phyloP scores from a whole-genome alignment of 441 rosid genomes.

The Gossypium trilobum region DNA sequence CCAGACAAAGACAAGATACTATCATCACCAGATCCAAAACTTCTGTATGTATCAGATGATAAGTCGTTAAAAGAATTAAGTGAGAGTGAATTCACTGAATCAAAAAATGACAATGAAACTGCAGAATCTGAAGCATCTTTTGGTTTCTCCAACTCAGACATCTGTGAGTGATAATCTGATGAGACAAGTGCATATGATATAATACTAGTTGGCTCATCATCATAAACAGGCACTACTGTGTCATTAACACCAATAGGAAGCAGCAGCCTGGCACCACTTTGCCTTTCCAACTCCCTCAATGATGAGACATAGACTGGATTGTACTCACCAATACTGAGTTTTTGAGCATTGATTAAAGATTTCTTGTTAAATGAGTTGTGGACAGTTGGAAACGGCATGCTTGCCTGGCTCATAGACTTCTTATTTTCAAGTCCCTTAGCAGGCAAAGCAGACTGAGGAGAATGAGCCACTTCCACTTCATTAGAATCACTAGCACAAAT shows the following conservation, averaged over 20 bases:
- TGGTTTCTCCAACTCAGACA: slow-evolving; percentile 50
- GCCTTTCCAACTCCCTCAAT: slow-evolving; percentile 40
- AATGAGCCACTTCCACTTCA: slow-evolving; percentile 21
- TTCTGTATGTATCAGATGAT: slow-evolving; percentile 40
- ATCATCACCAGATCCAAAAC: slow-evolving; percentile 47
- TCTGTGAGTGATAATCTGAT: slow-evolving; percentile 36
- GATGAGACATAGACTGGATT: slow-evolving; percentile 38
- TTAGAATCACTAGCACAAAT: slow-evolving; percentile 16
- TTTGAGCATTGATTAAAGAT: slow-evolving; percentile 34
- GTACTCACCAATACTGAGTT: slow-evolving; percentile 39
- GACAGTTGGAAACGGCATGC: slow-evolving; percentile 40
- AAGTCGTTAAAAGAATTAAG: slow-evolving; percentile 40
- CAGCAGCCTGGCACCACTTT: slow-evolving; percentile 45
- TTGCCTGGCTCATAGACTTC: slow-evolving; percentile 28
- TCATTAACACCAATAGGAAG: slow-evolving; percentile 47
- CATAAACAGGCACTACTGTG: slow-evolving; percentile 47
- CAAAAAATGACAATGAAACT: slow-evolving; percentile 39
- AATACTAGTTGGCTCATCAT: slow-evolving; percentile 59
- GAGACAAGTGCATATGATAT: slow-evolving; percentile 52
- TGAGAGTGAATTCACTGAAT: slow-evolving; percentile 41
- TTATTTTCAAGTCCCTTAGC: slow-evolving; percentile 23
- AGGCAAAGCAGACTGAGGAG: slow-evolving; percentile 24
- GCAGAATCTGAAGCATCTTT: slow-evolving; percentile 43
- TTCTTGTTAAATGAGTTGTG: slow-evolving; percentile 36
- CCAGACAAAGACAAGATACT: slow-evolving; percentile 30